Base-by-base conservation (phyloP, 148 eudicot genomes). In the Spergularia marina region DNA sequence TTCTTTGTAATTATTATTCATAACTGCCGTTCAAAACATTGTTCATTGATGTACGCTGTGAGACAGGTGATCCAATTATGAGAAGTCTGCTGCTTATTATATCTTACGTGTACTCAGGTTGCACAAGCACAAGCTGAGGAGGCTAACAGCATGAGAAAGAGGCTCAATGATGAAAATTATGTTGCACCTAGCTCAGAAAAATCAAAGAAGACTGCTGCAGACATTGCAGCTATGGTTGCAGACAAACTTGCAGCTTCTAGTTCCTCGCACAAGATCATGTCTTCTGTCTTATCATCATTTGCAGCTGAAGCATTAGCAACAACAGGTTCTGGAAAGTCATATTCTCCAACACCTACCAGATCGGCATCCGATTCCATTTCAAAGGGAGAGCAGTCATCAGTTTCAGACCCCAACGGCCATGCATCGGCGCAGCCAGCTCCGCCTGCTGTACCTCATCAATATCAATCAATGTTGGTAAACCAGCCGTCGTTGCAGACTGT, bases 161-260 rank as follows among this genome's bases (percentile, higher is more conserved):
- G 66, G 63, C 88, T 95, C 20, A 83, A 74, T 63, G 97, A 91
- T 74, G 91, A 90, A 81, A 89, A 81, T 62, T 88, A 89, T 47
- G 78, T 84, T 44, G 83, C 82, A 68, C 21, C 85, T 72, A 82
- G 84, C 54, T 63, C 73, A 25, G 86, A 74, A 82, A 74, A 78
- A 21, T 76, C 91, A 17, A 90, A 86, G 74, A 92, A 87, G 79
- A 83, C 94, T 0, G 85, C 96, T 23, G 93, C 97, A n/a, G 86
- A 86, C 66, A 88, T 94, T 70, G 98, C 98, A 52, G 98, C 98
- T 65, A 94, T 87, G 88, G 93, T 95, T 71, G 98, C 89, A 40
- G 98, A 95, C 82, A 95, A 77, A 87, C 97, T 95, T 34, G 78
- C 98, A 23, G 97, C 98, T 74, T 95, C 97, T 7, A 92, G 85